These are phyloP conservation scores for Monosporozyma siamensis DNA, from an alignment of 805 yeast species.

Conservation along the genomic window DNA sequence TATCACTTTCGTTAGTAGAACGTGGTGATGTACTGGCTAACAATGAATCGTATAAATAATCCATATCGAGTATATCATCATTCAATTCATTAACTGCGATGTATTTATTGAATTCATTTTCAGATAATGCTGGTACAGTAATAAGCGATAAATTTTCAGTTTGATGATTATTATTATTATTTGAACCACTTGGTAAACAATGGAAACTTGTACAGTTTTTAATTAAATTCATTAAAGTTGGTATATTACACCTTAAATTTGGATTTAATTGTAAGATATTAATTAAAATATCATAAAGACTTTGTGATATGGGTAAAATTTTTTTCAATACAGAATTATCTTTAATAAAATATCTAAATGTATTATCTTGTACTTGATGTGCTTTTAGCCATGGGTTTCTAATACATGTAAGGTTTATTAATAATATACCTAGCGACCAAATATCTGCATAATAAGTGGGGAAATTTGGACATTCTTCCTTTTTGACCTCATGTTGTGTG, in stretches of 20 bases:
- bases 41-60: neutral
- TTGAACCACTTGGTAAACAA: neutral
- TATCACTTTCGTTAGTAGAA: too few relatives aligned
- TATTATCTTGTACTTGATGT: slow-evolving; percentile 45
- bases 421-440: slow-evolving; percentile 78
- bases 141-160: too few relatives aligned
- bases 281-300: slow-evolving; percentile 44
- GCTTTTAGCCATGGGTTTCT: slow-evolving; percentile 91
- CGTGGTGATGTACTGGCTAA: too few relatives aligned
- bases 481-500: neutral
- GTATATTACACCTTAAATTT: slow-evolving; percentile 23
- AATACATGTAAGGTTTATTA: slow-evolving; percentile 71
- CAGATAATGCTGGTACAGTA: slow-evolving; percentile 12
- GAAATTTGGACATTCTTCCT: slow-evolving; percentile 9
- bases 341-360: slow-evolving; percentile 55
- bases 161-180: slow-evolving; percentile 3
- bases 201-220: slow-evolving; percentile 10
- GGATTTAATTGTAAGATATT: slow-evolving; percentile 30
- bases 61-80: neutral
- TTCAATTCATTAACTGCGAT: neutral
- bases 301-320: slow-evolving; percentile 66
- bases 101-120: neutral
- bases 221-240: slow-evolving; percentile 11
- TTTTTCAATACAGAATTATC: slow-evolving; percentile 47
- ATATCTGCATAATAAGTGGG: slow-evolving; percentile 75